These are phyloP conservation scores for Gypsophila paniculata DNA, from an alignment of 179 eudicot species.

Conservation along the genomic window DNA sequence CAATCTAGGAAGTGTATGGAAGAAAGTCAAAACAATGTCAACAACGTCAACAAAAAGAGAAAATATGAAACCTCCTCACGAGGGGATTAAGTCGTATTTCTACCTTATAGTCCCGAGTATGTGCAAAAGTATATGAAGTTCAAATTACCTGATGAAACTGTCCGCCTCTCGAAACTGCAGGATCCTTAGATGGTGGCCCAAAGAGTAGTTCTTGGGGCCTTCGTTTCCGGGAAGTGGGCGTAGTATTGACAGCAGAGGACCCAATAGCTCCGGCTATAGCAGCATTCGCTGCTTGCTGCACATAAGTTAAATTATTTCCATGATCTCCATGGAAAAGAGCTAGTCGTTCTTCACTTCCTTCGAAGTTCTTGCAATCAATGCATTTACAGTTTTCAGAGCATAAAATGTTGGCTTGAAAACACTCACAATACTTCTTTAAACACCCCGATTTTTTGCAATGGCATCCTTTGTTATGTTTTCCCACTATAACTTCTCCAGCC, in stretches of 20 bases:
- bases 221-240: conserved; percentile 62
- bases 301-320: conserved; percentile 57
- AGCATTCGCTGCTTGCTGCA: conserved; percentile 96
- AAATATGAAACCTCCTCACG: neutral
- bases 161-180: conserved; percentile 43
- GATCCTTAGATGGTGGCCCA: conserved; percentile 52
- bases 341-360: conserved; percentile 93
- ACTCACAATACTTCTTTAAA: conserved; percentile 93
- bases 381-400: conserved; percentile 98
- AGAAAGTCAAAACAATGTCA: neutral
- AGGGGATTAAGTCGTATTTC: neutral
- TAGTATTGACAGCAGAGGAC: conserved; percentile 68
- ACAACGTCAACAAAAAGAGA: neutral
- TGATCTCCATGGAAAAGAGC: conserved; percentile 84
- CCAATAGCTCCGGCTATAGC: conserved; percentile 95
- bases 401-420: conserved; percentile 91
- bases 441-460: conserved; percentile 99
- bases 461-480: conserved; percentile 96
- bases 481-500: conserved; percentile 59
- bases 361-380: conserved; percentile 93
- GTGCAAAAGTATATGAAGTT: conserved; percentile 8
- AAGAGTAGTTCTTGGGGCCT: conserved; percentile 56
- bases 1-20: conserved; percentile 3
- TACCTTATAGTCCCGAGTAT: neutral
- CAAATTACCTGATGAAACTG: conserved; percentile 55